Evolutionary conservation across 305 asterid species (phyloP), one percentile per base, ranked within the genome.

Genomic region (Rubia occidens): DNA sequence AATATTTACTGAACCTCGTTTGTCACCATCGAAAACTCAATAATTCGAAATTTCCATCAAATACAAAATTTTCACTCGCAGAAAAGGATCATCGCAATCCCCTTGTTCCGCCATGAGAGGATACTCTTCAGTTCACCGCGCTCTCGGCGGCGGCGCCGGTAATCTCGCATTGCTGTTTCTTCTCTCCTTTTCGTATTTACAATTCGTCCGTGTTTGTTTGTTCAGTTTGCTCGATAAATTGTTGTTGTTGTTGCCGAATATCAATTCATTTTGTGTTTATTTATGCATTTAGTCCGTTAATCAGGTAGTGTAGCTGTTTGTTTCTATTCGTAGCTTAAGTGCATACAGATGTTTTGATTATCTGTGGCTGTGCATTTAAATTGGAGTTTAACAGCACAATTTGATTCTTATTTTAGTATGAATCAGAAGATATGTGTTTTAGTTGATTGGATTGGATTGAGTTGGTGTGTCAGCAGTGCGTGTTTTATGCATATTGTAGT

Each of bases 121-220:
- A 69, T 60, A 37, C 59, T 70, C 75, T 60, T 75, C 84, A 63
- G 94, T 89, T 32, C 84, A 85, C 78, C 88, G 64, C 56, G 85
- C 95, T 56, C 82, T 90, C 39, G 95, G 97, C 75, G 94, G 85
- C 55, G 98, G 96, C 70, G 72, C 89, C 80, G 97, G 96, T 88
- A 72, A 40, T n/a, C 55, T 10, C 64, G n/a, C 71, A 32, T 4
- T 63, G 29, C 21, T 17, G 54, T 47, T 47, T 47, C 53, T 45
- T 45, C n/a, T 45, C 3, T 44, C 14, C 21, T 11, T 11, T 44
- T 63, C 11, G 29, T 6, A 39, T 39, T 17, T 18, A 11, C 44
- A 4, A 35, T 63, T 6, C 51, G 49, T 39, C n/a, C 17, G 3
- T 56, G 11, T 29, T 61, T 24, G 39, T 61, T 60, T 11, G 44